Base-by-base conservation (phyloP, 1,284 basidiomycete species). In the Gomphus bonarii region DNA sequence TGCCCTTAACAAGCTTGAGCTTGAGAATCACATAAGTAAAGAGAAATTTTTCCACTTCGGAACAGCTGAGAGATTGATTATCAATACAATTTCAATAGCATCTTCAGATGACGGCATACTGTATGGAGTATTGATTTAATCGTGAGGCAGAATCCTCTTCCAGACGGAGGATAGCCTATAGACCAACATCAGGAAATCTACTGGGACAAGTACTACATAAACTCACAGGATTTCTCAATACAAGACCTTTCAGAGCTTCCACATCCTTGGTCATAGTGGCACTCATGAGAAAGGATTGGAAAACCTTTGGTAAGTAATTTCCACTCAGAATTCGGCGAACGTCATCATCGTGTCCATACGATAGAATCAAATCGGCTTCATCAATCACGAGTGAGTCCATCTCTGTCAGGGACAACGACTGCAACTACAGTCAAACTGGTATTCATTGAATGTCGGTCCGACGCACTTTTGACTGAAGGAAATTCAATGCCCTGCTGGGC, bases 221-320 rank as follows among this genome's bases (percentile, higher is more conserved):
- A 74, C 86, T 59, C 64, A 95, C 93, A 3, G 95, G 94, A 70
- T 87, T 91, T 46, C 92, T 79, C 28, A 99, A 73, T 3, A 89
- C 79, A 33, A 98, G 76, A 4, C 92, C 91, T 69, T 97, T 95
- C 58, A 99, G 75, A 61, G 84, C 78, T 65, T 94, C 88, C 3
- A 99, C 91, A 65, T 99, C 97, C 63, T 94, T 89, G 18, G 93
- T 95, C 83, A 99, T 88, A 0, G 97, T 99, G 3, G 97, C 97
- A 67, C 90, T 94, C 93, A 99, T 97, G 50, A 99, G 75, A 70
- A 95, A 95, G 8, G 90, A 91, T 69, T 99, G 97, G 65, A 89
- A 92, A 47, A 95, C 80, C 65, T 87, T 89, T 12, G 95, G 94
- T 6, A 99, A 77, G 65, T 81, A 85, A 1, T 75, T 74, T 20